Evolutionary conservation across 768 basidiomycete species (phyloP).

Genomic region (Wakefieldia striispora): DNA sequence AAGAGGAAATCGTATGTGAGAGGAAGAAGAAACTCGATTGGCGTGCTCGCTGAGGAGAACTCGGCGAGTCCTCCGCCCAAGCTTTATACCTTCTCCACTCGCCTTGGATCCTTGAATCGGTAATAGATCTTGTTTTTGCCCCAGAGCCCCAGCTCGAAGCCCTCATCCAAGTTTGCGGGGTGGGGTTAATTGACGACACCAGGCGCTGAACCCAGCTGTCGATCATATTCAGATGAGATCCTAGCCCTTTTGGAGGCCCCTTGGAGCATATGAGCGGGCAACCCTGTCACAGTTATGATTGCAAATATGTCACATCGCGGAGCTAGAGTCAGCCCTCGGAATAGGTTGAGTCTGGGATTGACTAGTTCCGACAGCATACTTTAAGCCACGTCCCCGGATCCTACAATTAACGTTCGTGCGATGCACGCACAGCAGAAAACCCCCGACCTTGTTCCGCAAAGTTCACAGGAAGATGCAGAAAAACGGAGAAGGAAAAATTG

Average conservation of each 20-base stretch:
- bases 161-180: slow-evolving; percentile 18
- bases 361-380: slow-evolving; percentile 12
- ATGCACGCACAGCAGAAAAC: not conserved
- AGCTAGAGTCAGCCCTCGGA: slow-evolving; percentile 8
- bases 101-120: slow-evolving; percentile 6
- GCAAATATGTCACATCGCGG: slow-evolving; percentile 21
- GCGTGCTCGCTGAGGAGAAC: slow-evolving; percentile 8
- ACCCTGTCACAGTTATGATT: slow-evolving; percentile 18
- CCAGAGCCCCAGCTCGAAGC: slow-evolving; percentile 7
- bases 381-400: slow-evolving; percentile 8
- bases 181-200: slow-evolving; percentile 11
- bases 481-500: not conserved
- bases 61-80: not conserved
- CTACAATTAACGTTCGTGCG: not conserved
- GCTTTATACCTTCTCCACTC: slow-evolving; percentile 23
- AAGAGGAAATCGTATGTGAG: not conserved
- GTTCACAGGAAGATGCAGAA: not conserved
- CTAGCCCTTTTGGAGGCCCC: slow-evolving; percentile 8
- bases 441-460: not conserved
- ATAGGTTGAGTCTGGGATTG: slow-evolving; percentile 1
- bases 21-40: slow-evolving; percentile 4
- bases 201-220: not conserved
- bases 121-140: slow-evolving; percentile 3
- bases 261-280: slow-evolving; percentile 15
- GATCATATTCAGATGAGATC: slow-evolving; percentile 27